Percentiles rank a stretch among this genome's conserved stretches.
These are phyloP conservation scores for Aspergillus diversus DNA, from an alignment of 495 filamentous ascomycete genomes.

Conservation along the genomic window DNA sequence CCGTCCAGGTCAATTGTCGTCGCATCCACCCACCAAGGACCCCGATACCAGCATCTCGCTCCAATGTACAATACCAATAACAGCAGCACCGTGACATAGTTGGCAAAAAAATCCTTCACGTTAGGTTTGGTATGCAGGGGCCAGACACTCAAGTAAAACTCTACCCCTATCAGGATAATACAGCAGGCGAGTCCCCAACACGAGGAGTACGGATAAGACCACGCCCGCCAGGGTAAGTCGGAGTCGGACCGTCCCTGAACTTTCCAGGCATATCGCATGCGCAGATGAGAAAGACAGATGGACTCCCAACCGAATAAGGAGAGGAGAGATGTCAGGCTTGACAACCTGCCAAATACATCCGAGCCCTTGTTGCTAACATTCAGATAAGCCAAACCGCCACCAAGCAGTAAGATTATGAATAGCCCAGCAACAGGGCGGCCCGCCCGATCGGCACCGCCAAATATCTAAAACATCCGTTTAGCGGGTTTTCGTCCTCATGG, in stretches of 20 bases:
- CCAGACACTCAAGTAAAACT: slow-evolving; percentile 36
- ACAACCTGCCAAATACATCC: slow-evolving; percentile 63
- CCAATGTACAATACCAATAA: slow-evolving; percentile 31
- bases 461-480: slow-evolving; percentile 27
- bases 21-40: slow-evolving; percentile 37
- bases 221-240: slow-evolving; percentile 67
- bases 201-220: slow-evolving; percentile 33
- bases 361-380: slow-evolving; percentile 49
- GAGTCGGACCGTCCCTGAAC: slow-evolving; percentile 61
- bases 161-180: slow-evolving; percentile 28
- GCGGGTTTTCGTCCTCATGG: not conserved
- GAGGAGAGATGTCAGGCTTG: slow-evolving; percentile 56
- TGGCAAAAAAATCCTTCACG: slow-evolving; percentile 35
- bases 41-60: slow-evolving; percentile 28
- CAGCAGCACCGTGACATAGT: slow-evolving; percentile 30
- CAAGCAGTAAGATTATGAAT: slow-evolving; percentile 47
- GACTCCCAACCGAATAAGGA: slow-evolving; percentile 61
- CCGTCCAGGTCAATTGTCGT: slow-evolving; percentile 35
- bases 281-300: slow-evolving; percentile 59
- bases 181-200: slow-evolving; percentile 34
- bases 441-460: slow-evolving; percentile 52
- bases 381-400: slow-evolving; percentile 51
- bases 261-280: slow-evolving; percentile 67
- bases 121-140: slow-evolving; percentile 23
- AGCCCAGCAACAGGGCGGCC: slow-evolving; percentile 55